A percentile compares a stretch with the other conserved stretches of the same genome.
These are phyloP conservation scores for Chlorella sp. DNA, from an alignment of 139 green algal genomes.

Conservation along the genomic window DNA sequence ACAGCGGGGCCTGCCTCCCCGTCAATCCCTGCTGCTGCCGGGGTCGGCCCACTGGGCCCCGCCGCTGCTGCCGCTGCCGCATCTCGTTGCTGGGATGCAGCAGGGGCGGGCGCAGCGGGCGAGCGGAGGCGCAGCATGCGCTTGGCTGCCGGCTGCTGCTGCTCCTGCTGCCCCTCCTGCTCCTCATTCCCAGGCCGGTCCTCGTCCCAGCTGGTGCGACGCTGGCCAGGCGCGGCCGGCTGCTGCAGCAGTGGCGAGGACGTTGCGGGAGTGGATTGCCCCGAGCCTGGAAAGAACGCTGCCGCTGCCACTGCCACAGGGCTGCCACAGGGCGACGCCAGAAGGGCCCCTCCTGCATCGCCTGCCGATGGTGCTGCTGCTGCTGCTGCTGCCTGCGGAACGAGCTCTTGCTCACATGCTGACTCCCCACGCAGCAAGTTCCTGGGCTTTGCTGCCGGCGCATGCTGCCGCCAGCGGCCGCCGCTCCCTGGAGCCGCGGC, in stretches of 20 bases:
- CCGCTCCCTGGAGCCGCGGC: not conserved
- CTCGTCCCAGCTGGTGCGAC: too few species aligned
- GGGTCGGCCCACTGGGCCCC: too few species aligned
- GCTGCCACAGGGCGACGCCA: not conserved
- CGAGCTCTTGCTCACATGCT: not conserved
- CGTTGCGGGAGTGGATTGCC: not conserved
- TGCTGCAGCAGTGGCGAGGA: not conserved
- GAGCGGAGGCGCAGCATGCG: not conserved
- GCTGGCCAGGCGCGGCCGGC: not conserved
- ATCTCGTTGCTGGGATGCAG: not conserved
- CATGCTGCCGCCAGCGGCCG: not conserved
- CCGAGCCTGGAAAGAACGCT: not conserved
- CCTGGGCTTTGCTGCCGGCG: not conserved
- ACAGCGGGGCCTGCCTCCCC: not conserved
- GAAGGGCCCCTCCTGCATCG: not conserved
- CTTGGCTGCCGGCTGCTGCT: not conserved
- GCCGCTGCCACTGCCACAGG: not conserved
- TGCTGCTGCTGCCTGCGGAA: not conserved
- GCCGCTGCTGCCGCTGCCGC: not conserved
- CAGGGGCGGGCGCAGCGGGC: not conserved
- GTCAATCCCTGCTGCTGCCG: not conserved
- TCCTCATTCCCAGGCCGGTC: not conserved
- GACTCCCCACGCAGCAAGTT: not conserved
- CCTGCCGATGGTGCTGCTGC: not conserved
- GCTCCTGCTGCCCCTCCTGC: not conserved